These are phyloP conservation scores for Colletotrichum paranaense DNA, from an alignment of 2,329 filamentous ascomycete species.

Conservation along the genomic window DNA sequence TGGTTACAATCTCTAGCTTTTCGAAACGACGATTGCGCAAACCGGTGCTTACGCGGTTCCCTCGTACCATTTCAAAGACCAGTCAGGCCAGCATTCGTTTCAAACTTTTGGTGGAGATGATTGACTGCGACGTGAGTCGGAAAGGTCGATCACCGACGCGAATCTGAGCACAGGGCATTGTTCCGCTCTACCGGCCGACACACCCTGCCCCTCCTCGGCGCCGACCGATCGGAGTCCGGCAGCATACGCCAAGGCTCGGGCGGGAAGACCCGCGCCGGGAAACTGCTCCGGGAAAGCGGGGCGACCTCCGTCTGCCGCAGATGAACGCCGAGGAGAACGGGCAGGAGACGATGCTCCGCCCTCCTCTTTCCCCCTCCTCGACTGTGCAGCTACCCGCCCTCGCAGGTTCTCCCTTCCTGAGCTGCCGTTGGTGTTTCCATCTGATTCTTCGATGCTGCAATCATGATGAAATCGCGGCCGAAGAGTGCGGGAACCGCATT, in stretches of 20 bases:
- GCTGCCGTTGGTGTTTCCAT: neutral
- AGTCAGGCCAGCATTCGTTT: neutral
- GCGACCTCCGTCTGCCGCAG: neutral
- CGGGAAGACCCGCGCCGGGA: constrained; percentile 15
- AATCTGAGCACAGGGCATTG: neutral
- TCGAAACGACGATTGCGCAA: neutral
- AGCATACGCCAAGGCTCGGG: neutral
- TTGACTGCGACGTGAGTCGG: neutral
- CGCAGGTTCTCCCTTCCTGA: neutral
- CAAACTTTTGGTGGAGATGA: neutral
- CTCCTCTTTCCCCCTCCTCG: neutral
- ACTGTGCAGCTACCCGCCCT: neutral
- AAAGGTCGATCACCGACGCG: neutral
- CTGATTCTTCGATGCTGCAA: constrained; percentile 17
- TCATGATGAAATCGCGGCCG: constrained; percentile 21
- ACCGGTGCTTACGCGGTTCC: neutral
- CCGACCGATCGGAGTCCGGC: constrained; percentile 7
- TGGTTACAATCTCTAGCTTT: neutral
- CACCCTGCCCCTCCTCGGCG: constrained; percentile 9
- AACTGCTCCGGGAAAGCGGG: neutral
- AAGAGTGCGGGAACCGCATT: neutral
- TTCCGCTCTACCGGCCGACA: neutral
- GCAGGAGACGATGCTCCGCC: constrained; percentile 10
- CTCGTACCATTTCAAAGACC: neutral
- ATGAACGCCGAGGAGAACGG: neutral